A percentile compares a stretch with the other conserved stretches of the same genome.
phyloP scores from a whole-genome alignment of 2,329 filamentous ascomycete species.

The Berkeleyomyces rouxiae region DNA sequence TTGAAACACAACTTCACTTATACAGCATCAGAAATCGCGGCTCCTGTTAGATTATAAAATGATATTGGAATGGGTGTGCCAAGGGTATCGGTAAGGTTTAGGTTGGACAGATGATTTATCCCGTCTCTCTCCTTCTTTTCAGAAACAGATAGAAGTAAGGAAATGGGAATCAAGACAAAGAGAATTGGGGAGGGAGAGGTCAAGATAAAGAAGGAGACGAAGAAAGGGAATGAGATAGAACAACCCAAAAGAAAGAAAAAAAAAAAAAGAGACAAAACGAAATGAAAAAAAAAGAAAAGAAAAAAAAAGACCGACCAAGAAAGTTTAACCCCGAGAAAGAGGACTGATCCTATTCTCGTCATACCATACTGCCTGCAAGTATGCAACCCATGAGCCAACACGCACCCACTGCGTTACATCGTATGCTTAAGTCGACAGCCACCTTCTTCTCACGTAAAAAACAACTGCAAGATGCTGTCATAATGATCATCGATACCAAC shows the following conservation, averaged over 20 bases:
- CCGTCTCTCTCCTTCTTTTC: slow-evolving; percentile 10
- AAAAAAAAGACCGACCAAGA: slow-evolving; percentile 4
- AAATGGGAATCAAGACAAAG: slow-evolving; percentile 8
- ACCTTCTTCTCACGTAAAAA: not conserved
- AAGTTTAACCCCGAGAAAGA: slow-evolving; percentile 12
- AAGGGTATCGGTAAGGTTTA: slow-evolving; percentile 3
- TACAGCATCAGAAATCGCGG: not conserved
- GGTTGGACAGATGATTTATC: not conserved
- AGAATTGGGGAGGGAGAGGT: slow-evolving; percentile 13
- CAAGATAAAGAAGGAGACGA: slow-evolving; percentile 9
- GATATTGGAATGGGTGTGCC: slow-evolving; percentile 12
- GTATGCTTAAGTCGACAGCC: not conserved
- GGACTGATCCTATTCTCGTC: not conserved
- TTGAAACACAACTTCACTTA: not conserved
- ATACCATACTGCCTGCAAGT: not conserved
- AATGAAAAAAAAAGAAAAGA: not conserved
- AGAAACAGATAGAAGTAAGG: slow-evolving; percentile 7
- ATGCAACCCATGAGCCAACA: not conserved
- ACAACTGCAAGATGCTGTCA: not conserved
- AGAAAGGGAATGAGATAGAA: not conserved
- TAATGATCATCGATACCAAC: not conserved
- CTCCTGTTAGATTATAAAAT: slow-evolving; percentile 13
- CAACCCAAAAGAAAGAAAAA: not conserved
- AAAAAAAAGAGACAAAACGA: not conserved
- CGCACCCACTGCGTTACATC: not conserved